Percentiles rank a stretch among this genome's conserved stretches.
Conservation (phyloP, 1,139 yeast species). For the Hansenula sp. region DNA sequence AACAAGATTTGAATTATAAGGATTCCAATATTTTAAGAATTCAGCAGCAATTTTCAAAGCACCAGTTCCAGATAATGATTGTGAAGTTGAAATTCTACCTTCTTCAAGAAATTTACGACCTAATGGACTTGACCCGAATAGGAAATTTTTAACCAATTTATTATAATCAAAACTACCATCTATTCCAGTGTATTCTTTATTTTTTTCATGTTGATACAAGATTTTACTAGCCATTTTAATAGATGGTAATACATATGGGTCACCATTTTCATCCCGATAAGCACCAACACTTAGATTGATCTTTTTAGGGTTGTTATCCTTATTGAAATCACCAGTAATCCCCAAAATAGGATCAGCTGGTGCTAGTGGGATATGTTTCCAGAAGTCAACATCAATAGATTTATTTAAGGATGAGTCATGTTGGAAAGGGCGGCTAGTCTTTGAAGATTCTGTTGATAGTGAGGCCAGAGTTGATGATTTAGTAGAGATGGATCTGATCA, state of each 20-base stretch:
- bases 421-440: too few relatives aligned
- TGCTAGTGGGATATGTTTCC: slow-evolving; percentile 15
- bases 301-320: slow-evolving; percentile 57
- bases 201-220: slow-evolving; percentile 25
- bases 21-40: slow-evolving; percentile 49
- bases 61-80: slow-evolving; percentile 92
- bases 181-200: slow-evolving; percentile 78
- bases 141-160: slow-evolving; percentile 62
- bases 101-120: slow-evolving; percentile 23
- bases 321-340: slow-evolving; percentile 51
- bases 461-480: too few relatives aligned
- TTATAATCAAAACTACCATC: slow-evolving; percentile 70
- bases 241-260: slow-evolving; percentile 86
- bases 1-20: slow-evolving; percentile 27
- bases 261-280: slow-evolving; percentile 77
- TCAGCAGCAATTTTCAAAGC: slow-evolving; percentile 84
- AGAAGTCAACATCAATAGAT: too few relatives aligned
- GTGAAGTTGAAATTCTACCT: slow-evolving; percentile 63
- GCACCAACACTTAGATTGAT: slow-evolving; percentile 93
- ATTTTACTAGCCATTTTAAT: slow-evolving; percentile 60
- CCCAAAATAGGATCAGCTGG: slow-evolving; percentile 77
- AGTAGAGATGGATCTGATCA: too few relatives aligned
- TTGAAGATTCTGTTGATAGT: too few relatives aligned
- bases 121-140: slow-evolving; percentile 47
- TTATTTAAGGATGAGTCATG: too few relatives aligned